These are phyloP conservation scores for Nannochloris sp. DNA, from an alignment of 139 green algal species.

Conservation along the genomic window DNA sequence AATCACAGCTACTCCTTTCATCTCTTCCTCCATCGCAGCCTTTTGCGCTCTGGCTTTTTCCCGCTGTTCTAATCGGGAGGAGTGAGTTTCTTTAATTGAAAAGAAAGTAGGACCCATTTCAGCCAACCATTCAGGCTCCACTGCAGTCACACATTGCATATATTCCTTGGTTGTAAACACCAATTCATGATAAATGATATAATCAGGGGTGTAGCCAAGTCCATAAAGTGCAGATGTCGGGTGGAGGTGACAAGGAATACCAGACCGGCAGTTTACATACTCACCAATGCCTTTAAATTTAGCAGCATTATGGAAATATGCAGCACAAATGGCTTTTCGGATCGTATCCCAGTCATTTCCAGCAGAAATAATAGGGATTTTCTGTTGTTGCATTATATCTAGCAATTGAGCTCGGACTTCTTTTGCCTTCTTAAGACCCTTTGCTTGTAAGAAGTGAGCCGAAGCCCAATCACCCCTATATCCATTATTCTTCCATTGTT, in stretches of 20 bases:
- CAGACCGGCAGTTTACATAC: constrained; percentile 83
- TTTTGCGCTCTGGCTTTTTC: constrained; percentile 43
- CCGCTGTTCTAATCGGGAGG: constrained; percentile 65
- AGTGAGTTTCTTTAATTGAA: constrained; percentile 83
- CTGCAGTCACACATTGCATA: constrained; percentile 95
- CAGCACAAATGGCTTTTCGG: constrained; percentile 90
- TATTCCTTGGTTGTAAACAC: constrained; percentile 98
- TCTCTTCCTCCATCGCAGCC: constrained; percentile 74
- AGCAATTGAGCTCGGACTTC: constrained; percentile 79
- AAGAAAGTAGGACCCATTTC: constrained; percentile 99
- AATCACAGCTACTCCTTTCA: constrained; percentile 15
- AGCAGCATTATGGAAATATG: constrained; percentile 95
- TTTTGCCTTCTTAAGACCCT: constrained; percentile 81
- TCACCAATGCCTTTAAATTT: constrained; percentile 93
- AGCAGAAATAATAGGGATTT: constrained; percentile 53
- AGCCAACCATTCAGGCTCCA: constrained; percentile 95
- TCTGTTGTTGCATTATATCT: constrained; percentile 94
- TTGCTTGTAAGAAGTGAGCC: constrained; percentile 89
- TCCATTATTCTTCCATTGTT: constrained; percentile 96
- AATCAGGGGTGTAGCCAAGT: constrained; percentile 94
- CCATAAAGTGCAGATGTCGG: constrained; percentile 87
- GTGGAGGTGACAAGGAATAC: constrained; percentile 85
- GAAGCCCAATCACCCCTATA: constrained; percentile 86
- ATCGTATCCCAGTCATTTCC: constrained; percentile 90
- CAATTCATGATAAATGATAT: constrained; percentile 96